These are phyloP conservation scores for Trichoderma oligosporum DNA, from an alignment of 2,329 filamentous ascomycete species.

Conservation along the genomic window DNA sequence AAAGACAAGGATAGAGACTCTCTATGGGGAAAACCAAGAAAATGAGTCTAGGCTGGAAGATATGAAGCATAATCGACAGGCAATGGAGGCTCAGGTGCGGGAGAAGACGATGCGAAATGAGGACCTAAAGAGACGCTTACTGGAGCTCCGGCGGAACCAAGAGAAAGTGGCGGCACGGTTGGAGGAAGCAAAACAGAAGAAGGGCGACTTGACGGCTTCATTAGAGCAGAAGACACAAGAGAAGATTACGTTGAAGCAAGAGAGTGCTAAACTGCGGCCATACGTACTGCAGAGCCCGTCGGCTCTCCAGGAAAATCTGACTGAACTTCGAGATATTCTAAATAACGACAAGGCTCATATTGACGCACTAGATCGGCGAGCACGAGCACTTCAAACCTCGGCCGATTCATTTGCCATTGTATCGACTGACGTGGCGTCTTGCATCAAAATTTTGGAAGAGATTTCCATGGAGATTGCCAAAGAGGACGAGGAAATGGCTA, in stretches of 20 bases:
- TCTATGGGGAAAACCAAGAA: slow-evolving; percentile 82
- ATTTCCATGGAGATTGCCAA: slow-evolving; percentile 78
- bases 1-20: slow-evolving; percentile 79
- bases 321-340: slow-evolving; percentile 76
- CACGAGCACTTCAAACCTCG: slow-evolving; percentile 87
- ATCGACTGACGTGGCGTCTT: slow-evolving; percentile 77
- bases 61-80: slow-evolving; percentile 73
- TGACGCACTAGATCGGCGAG: slow-evolving; percentile 78
- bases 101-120: slow-evolving; percentile 85
- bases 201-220: slow-evolving; percentile 66
- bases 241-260: slow-evolving; percentile 70
- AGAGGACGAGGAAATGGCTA: slow-evolving; percentile 84
- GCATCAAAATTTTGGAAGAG: slow-evolving; percentile 85
- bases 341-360: slow-evolving; percentile 77
- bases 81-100: slow-evolving; percentile 75
- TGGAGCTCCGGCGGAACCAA: slow-evolving; percentile 78
- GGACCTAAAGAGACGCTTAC: slow-evolving; percentile 74
- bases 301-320: slow-evolving; percentile 74
- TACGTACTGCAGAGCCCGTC: slow-evolving; percentile 89
- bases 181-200: slow-evolving; percentile 77
- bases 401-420: slow-evolving; percentile 85
- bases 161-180: slow-evolving; percentile 78
- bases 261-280: slow-evolving; percentile 82
- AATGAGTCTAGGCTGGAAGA: slow-evolving; percentile 76
- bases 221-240: slow-evolving; percentile 69